These are phyloP conservation scores for Fusarium falciforme DNA, from an alignment of 2,329 filamentous ascomycete species.

Conservation along the genomic window DNA sequence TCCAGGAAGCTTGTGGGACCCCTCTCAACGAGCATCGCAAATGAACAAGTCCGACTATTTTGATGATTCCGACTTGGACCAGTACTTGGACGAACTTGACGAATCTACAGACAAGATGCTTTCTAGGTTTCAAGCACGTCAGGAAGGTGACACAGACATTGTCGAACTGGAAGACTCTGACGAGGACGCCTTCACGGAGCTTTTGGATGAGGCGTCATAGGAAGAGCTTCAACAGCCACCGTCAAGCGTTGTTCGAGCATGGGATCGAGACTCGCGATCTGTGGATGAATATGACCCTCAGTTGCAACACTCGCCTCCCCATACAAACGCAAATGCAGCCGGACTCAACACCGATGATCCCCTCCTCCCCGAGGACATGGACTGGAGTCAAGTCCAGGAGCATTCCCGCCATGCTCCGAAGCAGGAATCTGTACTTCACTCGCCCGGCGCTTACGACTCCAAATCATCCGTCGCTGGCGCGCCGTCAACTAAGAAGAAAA, in stretches of 20 bases:
- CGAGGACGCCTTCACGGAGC: slow-evolving; percentile 26
- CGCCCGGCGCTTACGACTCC: neutral
- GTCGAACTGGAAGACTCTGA: slow-evolving; percentile 20
- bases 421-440: neutral
- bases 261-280: slow-evolving; percentile 49
- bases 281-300: slow-evolving; percentile 51
- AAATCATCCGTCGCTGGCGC: neutral
- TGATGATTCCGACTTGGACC: slow-evolving; percentile 33
- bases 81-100: slow-evolving; percentile 19
- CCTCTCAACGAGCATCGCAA: slow-evolving; percentile 1
- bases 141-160: neutral
- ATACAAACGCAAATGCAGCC: neutral
- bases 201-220: slow-evolving; percentile 14
- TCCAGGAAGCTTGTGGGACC: neutral
- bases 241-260: slow-evolving; percentile 49
- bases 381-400: slow-evolving; percentile 52
- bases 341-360: slow-evolving; percentile 8
- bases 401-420: slow-evolving; percentile 12
- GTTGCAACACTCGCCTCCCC: slow-evolving; percentile 50
- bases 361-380: slow-evolving; percentile 52
- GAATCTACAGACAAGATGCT: neutral
- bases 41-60: slow-evolving; percentile 20
- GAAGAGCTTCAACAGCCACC: slow-evolving; percentile 33
- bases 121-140: neutral
- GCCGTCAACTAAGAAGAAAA: neutral